These are phyloP conservation scores for Brassica cretica DNA, from an alignment of 345 rosid species.

Conservation along the genomic window DNA sequence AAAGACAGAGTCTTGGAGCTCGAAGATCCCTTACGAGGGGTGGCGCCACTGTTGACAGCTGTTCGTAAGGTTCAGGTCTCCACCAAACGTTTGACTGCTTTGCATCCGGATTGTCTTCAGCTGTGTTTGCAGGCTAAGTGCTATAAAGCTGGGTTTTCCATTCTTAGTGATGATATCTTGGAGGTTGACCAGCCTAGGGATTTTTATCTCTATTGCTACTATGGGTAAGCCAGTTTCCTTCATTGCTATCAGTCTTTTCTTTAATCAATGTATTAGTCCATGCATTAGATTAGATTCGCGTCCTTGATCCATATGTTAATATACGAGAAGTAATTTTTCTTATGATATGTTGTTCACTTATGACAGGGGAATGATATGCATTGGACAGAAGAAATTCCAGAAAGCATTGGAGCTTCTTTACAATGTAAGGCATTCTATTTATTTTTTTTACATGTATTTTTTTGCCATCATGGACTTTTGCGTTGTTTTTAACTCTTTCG, in stretches of 20 bases:
- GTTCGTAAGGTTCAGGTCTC: constrained; percentile 72
- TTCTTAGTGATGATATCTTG: constrained; percentile 78
- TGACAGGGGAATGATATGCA: constrained; percentile 92
- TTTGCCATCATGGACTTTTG: neutral
- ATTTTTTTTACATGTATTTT: neutral
- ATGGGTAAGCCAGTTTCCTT: constrained; percentile 61
- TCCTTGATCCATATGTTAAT: constrained; percentile 9
- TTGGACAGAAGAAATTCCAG: constrained; percentile 73
- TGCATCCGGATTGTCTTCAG: constrained; percentile 91
- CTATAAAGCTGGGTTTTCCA: constrained; percentile 75
- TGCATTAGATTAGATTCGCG: neutral
- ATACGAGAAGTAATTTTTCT: neutral
- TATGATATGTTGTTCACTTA: constrained; percentile 11
- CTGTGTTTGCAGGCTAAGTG: constrained; percentile 74
- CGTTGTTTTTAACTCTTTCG: constrained; percentile 15
- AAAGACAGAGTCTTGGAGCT: constrained; percentile 73
- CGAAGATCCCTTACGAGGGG: constrained; percentile 69
- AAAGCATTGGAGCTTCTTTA: constrained; percentile 94
- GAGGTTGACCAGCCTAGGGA: constrained; percentile 93
- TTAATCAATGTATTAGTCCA: neutral
- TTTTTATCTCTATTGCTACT: constrained; percentile 85
- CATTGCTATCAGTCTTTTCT: constrained; percentile 14
- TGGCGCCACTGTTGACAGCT: constrained; percentile 70
- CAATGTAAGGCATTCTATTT: constrained; percentile 48
- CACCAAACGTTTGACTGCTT: constrained; percentile 70